Percentiles rank a stretch among this genome's conserved stretches.
Conservation (phyloP, 148 eudicot species). For the Cornus florida region DNA sequence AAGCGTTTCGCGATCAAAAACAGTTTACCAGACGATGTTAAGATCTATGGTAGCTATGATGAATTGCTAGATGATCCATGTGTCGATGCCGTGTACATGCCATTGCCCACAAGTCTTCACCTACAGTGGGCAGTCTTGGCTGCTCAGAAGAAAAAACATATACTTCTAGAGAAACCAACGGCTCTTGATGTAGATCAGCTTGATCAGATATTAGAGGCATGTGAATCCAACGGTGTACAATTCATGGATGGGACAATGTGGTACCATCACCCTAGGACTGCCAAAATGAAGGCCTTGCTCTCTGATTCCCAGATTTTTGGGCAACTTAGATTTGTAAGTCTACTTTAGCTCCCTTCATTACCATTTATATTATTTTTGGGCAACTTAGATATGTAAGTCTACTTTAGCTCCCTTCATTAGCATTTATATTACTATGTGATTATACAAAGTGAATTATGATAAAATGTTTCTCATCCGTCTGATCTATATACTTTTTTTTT, state of each 20-base stretch:
- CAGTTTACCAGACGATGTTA: constrained; percentile 17
- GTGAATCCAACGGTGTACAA: constrained; percentile 42
- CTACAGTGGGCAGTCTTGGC: constrained; percentile 49
- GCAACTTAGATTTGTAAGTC: constrained; percentile 29
- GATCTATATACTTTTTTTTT: too few species aligned
- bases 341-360: not conserved
- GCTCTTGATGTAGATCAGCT: constrained; percentile 45
- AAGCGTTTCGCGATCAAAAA: constrained; percentile 30
- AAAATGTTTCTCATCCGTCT: not conserved
- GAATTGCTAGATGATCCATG: constrained; percentile 50
- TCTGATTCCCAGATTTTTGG: constrained; percentile 37
- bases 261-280: constrained; percentile 70
- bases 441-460: not conserved
- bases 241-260: constrained; percentile 69
- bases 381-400: constrained; percentile 29
- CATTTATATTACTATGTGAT: not conserved
- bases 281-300: constrained; percentile 39
- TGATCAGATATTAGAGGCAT: constrained; percentile 46
- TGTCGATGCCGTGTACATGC: constrained; percentile 58
- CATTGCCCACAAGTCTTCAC: constrained; percentile 52
- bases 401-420: not conserved
- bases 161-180: constrained; percentile 61
- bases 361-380: constrained; percentile 22
- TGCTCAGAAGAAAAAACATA: constrained; percentile 55
- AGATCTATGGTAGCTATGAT: constrained; percentile 45